Evolutionary conservation across 768 basidiomycete genomes (phyloP), one percentile per base, ranked within the genome.

Genomic region (Pisolithus sp.): DNA sequence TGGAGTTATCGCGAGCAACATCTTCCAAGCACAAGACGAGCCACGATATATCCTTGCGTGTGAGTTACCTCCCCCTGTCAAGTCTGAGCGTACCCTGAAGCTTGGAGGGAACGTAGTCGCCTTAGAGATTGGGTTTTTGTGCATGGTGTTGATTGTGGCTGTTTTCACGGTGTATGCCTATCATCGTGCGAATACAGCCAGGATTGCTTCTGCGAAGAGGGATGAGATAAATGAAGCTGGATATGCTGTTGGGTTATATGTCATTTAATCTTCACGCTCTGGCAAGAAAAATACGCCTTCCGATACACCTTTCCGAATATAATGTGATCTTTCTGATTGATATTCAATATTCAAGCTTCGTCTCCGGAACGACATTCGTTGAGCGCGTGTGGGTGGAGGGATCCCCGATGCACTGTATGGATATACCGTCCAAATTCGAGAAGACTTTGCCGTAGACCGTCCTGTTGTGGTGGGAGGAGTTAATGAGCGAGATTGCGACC

Each of bases 1-100:
- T 8, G 46, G 46, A 7, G 36, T 46, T 34, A 12, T 46, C 7
- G 46, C 30, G 13, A 34, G 30, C 21, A 82, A 81, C 56, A 78
- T 85, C 13, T 85, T 79, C 60, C 73, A 82, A 15, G 59, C 77
- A 0, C 69, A 73, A 54, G 85, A 85, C 56, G 67, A 71, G 9
- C 83, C 83, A 6, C 73, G 79, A 3, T 86, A 78, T 59, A 65
- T 77, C 28, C 56, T 82, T 38, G 83, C 83, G 12, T 80, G 83
- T 83, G 60, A 56, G 80, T 75, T 37, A 3, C 48, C 10, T 20
- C 13, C 24, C 2, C 46, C 18, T 21, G 46, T 12, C 28, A 20
- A 18, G n/a, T 34, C n/a, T 3, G 15, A 13, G 20, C 34, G 13
- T 21, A 3, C 8, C 34, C 4, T 46, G 31, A 23, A 36, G 2